Conservation (phyloP, 2,329 filamentous ascomycete genomes). For the Colletotrichum tanaceti region DNA sequence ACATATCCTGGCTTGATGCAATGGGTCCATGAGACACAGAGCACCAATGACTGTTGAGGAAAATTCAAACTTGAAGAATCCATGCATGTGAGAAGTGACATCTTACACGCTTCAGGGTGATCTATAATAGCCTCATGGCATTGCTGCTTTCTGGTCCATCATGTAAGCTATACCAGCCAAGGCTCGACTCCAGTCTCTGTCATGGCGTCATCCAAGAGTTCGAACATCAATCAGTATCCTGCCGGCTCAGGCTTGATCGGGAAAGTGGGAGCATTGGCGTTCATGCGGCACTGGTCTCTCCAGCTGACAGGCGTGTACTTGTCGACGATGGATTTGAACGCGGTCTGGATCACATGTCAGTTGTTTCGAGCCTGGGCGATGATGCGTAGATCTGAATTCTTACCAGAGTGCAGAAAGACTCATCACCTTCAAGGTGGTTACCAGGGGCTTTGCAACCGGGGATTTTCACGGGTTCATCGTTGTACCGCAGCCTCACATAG, state of each 20-base stretch:
- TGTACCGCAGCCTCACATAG: constrained; percentile 92
- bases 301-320: constrained; percentile 87
- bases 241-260: constrained; percentile 64
- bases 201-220: background rate
- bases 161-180: background rate
- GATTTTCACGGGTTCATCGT: constrained; percentile 83
- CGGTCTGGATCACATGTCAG: constrained; percentile 63
- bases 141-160: background rate
- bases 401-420: constrained; percentile 90
- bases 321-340: constrained; percentile 93
- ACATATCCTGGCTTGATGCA: background rate
- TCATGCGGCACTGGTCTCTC: constrained; percentile 66
- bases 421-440: constrained; percentile 87
- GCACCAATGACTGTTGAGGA: background rate
- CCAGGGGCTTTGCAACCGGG: constrained; percentile 82
- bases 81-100: background rate
- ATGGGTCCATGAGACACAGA: background rate
- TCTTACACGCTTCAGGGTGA: background rate
- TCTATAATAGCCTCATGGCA: background rate
- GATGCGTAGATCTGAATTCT: constrained; percentile 46
- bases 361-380: background rate
- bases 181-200: background rate
- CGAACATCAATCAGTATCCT: constrained; percentile 53
- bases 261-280: constrained; percentile 57
- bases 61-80: background rate